Evolutionary conservation across 202 grass and related monocot species (phyloP), one percentile per base, ranked within the genome.

Genomic region (Hordeum pubiflorum): DNA sequence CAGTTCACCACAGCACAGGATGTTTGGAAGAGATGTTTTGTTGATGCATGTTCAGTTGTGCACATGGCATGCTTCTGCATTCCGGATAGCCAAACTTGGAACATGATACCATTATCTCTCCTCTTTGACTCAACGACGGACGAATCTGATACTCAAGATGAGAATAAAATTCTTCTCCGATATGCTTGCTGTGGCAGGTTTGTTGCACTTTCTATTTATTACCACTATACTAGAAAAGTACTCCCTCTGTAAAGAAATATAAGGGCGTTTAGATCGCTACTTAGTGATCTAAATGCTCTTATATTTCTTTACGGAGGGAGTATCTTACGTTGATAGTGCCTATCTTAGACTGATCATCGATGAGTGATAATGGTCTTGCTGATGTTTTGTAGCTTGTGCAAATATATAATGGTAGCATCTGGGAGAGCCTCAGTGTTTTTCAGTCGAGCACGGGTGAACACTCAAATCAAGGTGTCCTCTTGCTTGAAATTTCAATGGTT

Each of bases 81-180:
- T 82, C 90, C 92, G 61, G 95, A 97, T 76, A 97, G 95, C 80
- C 90, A 97, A 81, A 86, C 86, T 24, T 97, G 95, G 95, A 83
- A 97, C 72, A 84, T 93, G 78, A 93, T 97, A 65, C 92, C 95
- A 0, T 79, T 97, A 54, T 97, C 95, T 55, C 60, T 67, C 73
- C 79, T 87, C 54, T 97, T 93, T 36, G 78, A 75, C 63, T 84
- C 86, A 58, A 94, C 84, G 1, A 76, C 56, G 0, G 81, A 86
- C 24, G 81, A 80, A 80, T 76, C 74, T 74, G 82, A 88, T 86
- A 23, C n/a, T 80, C 91, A 24, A 69, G 85, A 91, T 80, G 84
- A 80, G 72, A 82, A 81, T 44, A 77, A 61, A 81, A 80, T 94
- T 71, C 78, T 90, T 89, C 84, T 94, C n/a, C 20, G 91, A 65